Conservation (phyloP, 495 filamentous ascomycete species). For the Penicillium antarcticum region DNA sequence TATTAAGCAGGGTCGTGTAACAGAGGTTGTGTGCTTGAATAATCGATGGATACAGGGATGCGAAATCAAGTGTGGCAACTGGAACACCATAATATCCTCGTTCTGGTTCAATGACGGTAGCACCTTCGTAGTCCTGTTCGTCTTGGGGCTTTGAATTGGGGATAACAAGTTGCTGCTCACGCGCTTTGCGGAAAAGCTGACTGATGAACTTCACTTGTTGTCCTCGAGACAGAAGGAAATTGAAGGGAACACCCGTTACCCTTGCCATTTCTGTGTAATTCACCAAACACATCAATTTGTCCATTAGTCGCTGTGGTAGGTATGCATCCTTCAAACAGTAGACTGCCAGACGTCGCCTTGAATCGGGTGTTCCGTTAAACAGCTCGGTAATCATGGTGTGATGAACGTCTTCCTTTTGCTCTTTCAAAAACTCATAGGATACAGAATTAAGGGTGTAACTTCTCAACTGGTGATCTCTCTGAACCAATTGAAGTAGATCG, state of each 20-base stretch:
- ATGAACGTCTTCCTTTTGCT: constrained; percentile 99
- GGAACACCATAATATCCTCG: constrained; percentile 91
- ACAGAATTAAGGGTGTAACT: constrained; percentile 98
- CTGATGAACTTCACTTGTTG: constrained; percentile 98
- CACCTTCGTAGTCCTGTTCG: constrained; percentile 90
- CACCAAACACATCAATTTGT: constrained; percentile 94
- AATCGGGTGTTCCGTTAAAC: constrained; percentile 92
- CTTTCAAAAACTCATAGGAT: constrained; percentile 90
- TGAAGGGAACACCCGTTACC: constrained; percentile 98
- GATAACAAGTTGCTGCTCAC: constrained; percentile 89
- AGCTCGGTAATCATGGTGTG: constrained; percentile 99
- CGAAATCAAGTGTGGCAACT: constrained; percentile 97
- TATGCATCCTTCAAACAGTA: constrained; percentile 99
- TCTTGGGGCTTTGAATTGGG: constrained; percentile 69
- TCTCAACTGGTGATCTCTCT: constrained; percentile 89
- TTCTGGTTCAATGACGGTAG: constrained; percentile 94
- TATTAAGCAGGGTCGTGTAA: constrained; percentile 92
- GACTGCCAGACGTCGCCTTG: constrained; percentile 81
- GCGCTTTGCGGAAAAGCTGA: constrained; percentile 91
- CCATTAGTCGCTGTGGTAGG: constrained; percentile 88
- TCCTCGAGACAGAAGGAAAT: constrained; percentile 84
- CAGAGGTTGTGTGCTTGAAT: constrained; percentile 99
- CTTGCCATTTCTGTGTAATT: constrained; percentile 99
- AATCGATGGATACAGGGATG: constrained; percentile 96
- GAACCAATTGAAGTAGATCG: constrained; percentile 87